phyloP scores from a whole-genome alignment of 1,284 basidiomycete species.

The Waitea zeae region DNA sequence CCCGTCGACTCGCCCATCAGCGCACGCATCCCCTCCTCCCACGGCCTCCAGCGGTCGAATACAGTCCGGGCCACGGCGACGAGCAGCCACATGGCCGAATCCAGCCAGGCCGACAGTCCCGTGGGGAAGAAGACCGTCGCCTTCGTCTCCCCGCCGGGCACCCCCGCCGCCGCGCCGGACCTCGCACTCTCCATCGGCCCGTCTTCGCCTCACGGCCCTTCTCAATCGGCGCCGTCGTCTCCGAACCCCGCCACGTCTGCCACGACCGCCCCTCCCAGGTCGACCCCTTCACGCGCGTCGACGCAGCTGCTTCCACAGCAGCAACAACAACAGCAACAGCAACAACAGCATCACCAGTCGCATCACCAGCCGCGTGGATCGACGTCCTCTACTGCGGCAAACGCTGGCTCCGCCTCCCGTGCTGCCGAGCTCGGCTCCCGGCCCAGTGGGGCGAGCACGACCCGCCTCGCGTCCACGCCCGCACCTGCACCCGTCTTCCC shows the following conservation, averaged over 20 bases:
- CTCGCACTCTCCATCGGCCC: conserved; percentile 19
- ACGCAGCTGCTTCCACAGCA: conserved; percentile 42
- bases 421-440: conserved; percentile 26
- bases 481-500: too few relatives aligned
- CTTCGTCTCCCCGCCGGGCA: conserved; percentile 63
- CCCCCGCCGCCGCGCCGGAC: conserved; percentile 28
- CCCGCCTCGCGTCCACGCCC: conserved; percentile 15
- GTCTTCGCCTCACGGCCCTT: conserved; percentile 14
- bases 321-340: too few relatives aligned
- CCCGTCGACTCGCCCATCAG: neutral
- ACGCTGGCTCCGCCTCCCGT: conserved; percentile 10
- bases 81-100: conserved; percentile 18
- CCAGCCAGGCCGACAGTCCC: conserved; percentile 19
- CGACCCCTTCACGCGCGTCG: conserved; percentile 39
- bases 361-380: too few relatives aligned
- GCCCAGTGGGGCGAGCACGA: conserved; percentile 13
- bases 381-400: too few relatives aligned
- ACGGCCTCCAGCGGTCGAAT: conserved; percentile 30
- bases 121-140: conserved; percentile 68
- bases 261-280: conserved; percentile 8
- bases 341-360: too few relatives aligned
- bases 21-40: too few relatives aligned
- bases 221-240: conserved; percentile 57
- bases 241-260: conserved; percentile 53
- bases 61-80: conserved; percentile 1